These are phyloP conservation scores for Mucor mucedo DNA, from an alignment of 371 early-diverging fungal genomes.

Conservation along the genomic window DNA sequence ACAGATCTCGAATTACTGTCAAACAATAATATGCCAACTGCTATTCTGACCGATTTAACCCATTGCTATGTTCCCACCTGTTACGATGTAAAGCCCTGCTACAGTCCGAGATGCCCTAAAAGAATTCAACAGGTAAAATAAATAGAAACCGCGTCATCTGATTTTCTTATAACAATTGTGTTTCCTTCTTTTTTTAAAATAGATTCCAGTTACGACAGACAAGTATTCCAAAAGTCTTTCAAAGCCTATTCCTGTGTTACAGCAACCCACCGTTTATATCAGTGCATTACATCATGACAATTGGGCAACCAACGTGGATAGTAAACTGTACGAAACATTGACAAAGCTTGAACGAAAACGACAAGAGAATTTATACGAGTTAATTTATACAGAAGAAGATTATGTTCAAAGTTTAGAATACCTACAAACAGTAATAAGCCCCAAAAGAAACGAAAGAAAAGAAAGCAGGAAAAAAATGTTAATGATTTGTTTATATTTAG, in stretches of 20 bases:
- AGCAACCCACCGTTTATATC: not conserved
- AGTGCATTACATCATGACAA: slow-evolving; percentile 20
- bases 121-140: slow-evolving; percentile 39
- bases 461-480: not conserved
- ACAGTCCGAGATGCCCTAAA: slow-evolving; percentile 71
- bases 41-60: slow-evolving; percentile 69
- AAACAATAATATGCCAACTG: slow-evolving; percentile 34
- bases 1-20: slow-evolving; percentile 7
- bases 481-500: slow-evolving; percentile 33
- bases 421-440: slow-evolving; percentile 27
- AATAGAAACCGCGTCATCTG: not conserved
- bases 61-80: slow-evolving; percentile 80
- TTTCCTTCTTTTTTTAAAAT: not conserved
- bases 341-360: slow-evolving; percentile 81
- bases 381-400: slow-evolving; percentile 89
- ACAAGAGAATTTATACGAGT: slow-evolving; percentile 92
- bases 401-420: slow-evolving; percentile 81
- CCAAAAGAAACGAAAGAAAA: not conserved
- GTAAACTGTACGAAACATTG: slow-evolving; percentile 68
- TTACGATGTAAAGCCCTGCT: slow-evolving; percentile 60
- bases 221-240: not conserved
- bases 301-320: slow-evolving; percentile 73
- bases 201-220: not conserved
- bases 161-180: not conserved
- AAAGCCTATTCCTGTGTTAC: not conserved